phyloP scores from a whole-genome alignment of 169 alveolate genomes.

The Plasmodium blacklocki region DNA sequence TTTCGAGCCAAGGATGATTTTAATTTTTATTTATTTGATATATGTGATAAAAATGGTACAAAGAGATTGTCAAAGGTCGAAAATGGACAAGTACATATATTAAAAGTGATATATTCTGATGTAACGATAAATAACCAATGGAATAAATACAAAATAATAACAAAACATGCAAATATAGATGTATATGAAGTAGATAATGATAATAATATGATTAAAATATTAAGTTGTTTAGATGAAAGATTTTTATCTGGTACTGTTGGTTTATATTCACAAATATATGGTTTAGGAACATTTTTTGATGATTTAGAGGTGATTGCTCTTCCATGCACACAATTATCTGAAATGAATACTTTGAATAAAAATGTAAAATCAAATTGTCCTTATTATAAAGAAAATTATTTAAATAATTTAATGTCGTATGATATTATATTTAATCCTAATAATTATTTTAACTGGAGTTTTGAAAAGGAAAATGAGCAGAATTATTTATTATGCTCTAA shows the following conservation, averaged over 20 bases:
- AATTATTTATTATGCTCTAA: constrained; percentile 41
- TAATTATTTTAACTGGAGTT: constrained; percentile 28
- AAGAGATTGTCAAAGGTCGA: constrained; percentile 88
- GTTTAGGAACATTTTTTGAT: constrained; percentile 89
- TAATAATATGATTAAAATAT: constrained; percentile 6
- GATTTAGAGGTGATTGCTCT: constrained; percentile 85
- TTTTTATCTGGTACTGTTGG: constrained; percentile 91
- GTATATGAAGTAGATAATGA: constrained; percentile 78
- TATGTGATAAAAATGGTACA: constrained; percentile 84
- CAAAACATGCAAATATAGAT: constrained; percentile 77
- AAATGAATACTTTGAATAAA: constrained; percentile 28
- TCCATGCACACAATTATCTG: constrained; percentile 77
- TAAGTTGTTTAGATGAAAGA: constrained; percentile 89
- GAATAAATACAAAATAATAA: constrained; percentile 81
- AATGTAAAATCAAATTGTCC: constrained; percentile 78
- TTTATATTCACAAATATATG: constrained; percentile 89
- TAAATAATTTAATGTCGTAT: constrained; percentile 32
- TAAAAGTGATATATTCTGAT: constrained; percentile 86
- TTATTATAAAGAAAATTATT: constrained; percentile 79
- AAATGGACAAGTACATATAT: constrained; percentile 85
- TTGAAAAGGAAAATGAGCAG: constrained; percentile 42
- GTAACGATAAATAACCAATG: constrained; percentile 85
- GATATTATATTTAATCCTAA: constrained; percentile 24
- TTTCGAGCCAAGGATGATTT: constrained; percentile 90
- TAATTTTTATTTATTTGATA: constrained; percentile 87